Evolutionary conservation across 768 basidiomycete genomes (phyloP).

Genomic region (Boletus bicolor): DNA sequence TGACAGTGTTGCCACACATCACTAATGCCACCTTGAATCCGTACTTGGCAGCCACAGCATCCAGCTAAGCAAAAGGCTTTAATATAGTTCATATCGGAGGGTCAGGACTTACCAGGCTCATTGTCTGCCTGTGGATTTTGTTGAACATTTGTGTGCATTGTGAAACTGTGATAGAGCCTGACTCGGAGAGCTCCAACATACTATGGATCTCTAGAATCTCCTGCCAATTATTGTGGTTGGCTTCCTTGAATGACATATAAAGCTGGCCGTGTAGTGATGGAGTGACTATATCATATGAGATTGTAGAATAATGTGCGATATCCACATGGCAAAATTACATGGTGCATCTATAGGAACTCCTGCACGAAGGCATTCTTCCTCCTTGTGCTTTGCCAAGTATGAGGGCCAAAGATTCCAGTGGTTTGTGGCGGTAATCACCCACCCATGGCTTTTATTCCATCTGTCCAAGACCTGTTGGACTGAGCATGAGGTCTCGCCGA

Average conservation of each 20-base stretch:
- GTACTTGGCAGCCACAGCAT: background rate
- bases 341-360: background rate
- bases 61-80: background rate
- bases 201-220: background rate
- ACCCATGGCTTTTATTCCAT: background rate
- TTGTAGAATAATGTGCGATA: background rate
- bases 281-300: background rate
- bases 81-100: background rate
- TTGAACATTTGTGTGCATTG: background rate
- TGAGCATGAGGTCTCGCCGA: background rate
- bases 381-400: background rate
- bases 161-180: background rate
- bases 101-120: too few relatives aligned
- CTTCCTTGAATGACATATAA: constrained; percentile 1
- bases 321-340: background rate
- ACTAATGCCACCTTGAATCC: background rate
- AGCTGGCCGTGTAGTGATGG: background rate
- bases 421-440: background rate
- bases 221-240: background rate
- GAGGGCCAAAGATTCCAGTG: constrained; percentile 4
- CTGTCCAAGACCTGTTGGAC: background rate
- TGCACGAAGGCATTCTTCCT: background rate
- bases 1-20: too few relatives aligned
- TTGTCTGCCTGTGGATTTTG: background rate
- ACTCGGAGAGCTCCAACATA: background rate